Evolutionary conservation across 371 early-diverging fungal species (phyloP).

Genomic region (Mucor lusitanicus): DNA sequence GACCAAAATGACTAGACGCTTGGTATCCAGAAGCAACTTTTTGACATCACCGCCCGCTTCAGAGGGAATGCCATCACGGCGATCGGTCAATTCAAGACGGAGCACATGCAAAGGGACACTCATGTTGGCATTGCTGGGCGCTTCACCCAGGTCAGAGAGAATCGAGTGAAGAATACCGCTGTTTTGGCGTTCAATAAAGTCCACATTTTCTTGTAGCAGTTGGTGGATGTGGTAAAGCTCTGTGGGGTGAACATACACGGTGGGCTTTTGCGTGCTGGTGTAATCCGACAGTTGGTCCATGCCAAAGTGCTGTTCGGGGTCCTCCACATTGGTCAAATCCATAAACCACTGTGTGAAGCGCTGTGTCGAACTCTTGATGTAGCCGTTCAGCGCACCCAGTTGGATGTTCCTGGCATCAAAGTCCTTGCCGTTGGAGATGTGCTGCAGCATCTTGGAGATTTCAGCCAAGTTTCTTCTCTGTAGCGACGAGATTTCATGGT

Average conservation of each 20-base stretch:
- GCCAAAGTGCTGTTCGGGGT: constrained; percentile 89
- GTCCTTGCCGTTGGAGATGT: constrained; percentile 84
- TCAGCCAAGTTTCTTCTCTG: constrained; percentile 97
- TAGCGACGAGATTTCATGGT: constrained; percentile 75
- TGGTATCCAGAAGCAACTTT: constrained; percentile 90
- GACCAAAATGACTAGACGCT: constrained; percentile 84
- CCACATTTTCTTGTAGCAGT: constrained; percentile 75
- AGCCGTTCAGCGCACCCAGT: constrained; percentile 76
- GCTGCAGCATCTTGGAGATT: constrained; percentile 91
- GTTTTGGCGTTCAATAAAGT: constrained; percentile 57
- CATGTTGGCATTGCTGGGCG: constrained; percentile 63
- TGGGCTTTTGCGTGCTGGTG: constrained; percentile 82
- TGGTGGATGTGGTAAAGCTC: constrained; percentile 91
- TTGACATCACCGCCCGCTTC: constrained; percentile 63
- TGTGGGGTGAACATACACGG: constrained; percentile 86
- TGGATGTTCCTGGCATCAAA: constrained; percentile 71
- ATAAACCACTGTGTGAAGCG: constrained; percentile 80
- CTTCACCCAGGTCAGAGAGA: constrained; percentile 78
- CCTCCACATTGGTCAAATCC: constrained; percentile 76
- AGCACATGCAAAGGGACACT: constrained; percentile 64
- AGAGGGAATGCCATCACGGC: constrained; percentile 65
- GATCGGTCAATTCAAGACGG: constrained; percentile 70
- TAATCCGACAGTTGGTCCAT: constrained; percentile 91
- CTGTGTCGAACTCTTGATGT: constrained; percentile 72
- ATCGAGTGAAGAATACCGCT: constrained; percentile 84